These are phyloP conservation scores for Gnaphalium uliginosum DNA, from an alignment of 129 eudicot genomes.

Conservation along the genomic window DNA sequence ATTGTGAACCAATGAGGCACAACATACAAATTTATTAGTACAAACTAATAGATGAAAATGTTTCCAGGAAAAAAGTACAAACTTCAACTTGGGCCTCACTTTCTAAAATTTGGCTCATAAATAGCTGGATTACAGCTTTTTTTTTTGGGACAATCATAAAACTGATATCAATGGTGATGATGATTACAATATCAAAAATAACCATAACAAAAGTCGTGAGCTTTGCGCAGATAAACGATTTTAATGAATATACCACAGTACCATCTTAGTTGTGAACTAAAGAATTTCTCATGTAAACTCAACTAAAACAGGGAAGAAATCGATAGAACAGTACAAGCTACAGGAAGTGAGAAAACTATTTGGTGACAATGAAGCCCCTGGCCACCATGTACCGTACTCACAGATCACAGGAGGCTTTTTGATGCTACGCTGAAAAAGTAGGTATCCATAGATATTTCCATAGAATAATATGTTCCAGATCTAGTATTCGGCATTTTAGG, in stretches of 20 bases:
- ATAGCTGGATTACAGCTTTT: too few species aligned
- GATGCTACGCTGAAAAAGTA: neutral
- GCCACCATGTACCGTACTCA: neutral
- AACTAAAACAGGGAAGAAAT: slow-evolving; percentile 4
- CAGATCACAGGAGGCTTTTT: neutral
- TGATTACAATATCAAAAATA: neutral
- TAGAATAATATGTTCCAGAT: neutral
- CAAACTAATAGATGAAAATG: neutral
- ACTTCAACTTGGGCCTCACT: neutral
- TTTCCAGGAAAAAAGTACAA: neutral
- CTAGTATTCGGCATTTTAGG: neutral
- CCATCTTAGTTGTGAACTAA: neutral
- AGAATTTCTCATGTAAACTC: neutral
- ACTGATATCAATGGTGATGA: neutral
- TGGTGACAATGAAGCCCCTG: neutral
- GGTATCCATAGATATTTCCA: neutral
- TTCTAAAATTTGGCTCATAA: neutral
- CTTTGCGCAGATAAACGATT: neutral
- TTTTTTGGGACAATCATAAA: neutral
- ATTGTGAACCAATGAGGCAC: slow-evolving; percentile 7
- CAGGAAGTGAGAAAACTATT: neutral
- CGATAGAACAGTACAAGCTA: neutral
- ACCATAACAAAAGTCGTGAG: neutral
- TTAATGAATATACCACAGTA: slow-evolving; percentile 3
- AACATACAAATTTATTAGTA: neutral